Evolutionary conservation across 2,329 filamentous ascomycete species (phyloP).

Genomic region (Huntiella savannae): DNA sequence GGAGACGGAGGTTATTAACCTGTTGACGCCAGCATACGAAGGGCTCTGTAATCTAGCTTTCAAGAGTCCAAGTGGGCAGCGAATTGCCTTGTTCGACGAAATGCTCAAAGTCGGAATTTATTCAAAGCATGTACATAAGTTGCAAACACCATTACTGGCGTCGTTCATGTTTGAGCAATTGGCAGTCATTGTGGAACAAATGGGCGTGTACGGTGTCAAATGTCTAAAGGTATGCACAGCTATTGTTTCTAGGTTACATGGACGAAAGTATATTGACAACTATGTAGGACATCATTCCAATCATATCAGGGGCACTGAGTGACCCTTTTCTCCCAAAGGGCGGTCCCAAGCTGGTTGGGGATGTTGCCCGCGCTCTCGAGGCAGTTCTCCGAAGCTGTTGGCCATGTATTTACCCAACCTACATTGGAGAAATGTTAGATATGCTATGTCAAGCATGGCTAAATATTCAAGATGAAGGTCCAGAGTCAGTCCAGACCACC

Average conservation of each 20-base stretch:
- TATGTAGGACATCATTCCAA: slow-evolving; percentile 41
- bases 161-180: slow-evolving; percentile 35
- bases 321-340: slow-evolving; percentile 44
- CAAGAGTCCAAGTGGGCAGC: slow-evolving; percentile 15
- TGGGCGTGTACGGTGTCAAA: slow-evolving; percentile 45
- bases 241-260: neutral
- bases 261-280: neutral
- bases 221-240: slow-evolving; percentile 38
- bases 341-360: slow-evolving; percentile 33
- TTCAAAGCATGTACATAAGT: slow-evolving; percentile 35
- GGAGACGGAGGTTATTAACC: slow-evolving; percentile 43
- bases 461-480: slow-evolving; percentile 24
- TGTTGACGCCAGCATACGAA: slow-evolving; percentile 48
- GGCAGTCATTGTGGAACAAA: slow-evolving; percentile 27
- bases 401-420: slow-evolving; percentile 40
- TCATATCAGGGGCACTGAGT: slow-evolving; percentile 44
- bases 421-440: slow-evolving; percentile 28
- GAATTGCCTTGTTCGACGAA: slow-evolving; percentile 29
- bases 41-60: slow-evolving; percentile 32
- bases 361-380: slow-evolving; percentile 32
- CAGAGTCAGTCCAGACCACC: too few species aligned
- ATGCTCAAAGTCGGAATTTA: slow-evolving; percentile 37
- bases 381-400: slow-evolving; percentile 44
- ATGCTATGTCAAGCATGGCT: slow-evolving; percentile 45
- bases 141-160: slow-evolving; percentile 37